Base-by-base conservation (phyloP, 305 asterid species). In the Plantago coronopus region DNA sequence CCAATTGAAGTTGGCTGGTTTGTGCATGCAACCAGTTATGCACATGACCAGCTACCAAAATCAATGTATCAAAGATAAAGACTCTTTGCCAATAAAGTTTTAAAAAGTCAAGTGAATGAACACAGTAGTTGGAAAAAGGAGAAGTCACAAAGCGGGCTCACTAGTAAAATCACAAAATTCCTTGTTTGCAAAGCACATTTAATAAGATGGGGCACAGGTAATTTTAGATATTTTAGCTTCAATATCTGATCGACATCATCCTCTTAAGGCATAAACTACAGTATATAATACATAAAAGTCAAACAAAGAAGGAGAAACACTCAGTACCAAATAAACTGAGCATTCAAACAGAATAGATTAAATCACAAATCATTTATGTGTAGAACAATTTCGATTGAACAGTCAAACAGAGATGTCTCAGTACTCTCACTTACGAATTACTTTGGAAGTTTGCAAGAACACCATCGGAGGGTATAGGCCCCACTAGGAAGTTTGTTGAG, bases 401-500 rank as follows among this genome's bases (percentile, higher is more conserved):
- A 58, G 19, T 16, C 48, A 50, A 60, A 70, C 18, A 23, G 48
- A 55, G 62, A 21, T 46, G 17, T 43, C 40, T 49, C 19, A 50
- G 57, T 65, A 51, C 37, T 40, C 43, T 72, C 62, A 72, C 99
- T 83, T 85, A 93, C 99, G 96, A 85, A 69, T 75, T 79, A 69
- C 75, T 87, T 49, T 51, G 79, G 53, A 93, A 89, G 68, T 77
- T 82, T 61, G 81, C 76, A 74, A 93, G 94, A 62, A 69, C 85
- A 48, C 97, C 97, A 72, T 85, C 95, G 63, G 85, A 66, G 56
- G 99, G 97, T 70, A 93, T 76, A 58, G 84, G 81, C 60, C 99
- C 97, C 76, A 77, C 87, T 76, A 93, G 81, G 77, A 93, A 93
- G 75, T 93, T 93, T 61, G 90, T 82, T 20, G 99, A 93, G 54